These are phyloP conservation scores for Tremella mesenterica DNA, from an alignment of 768 basidiomycete genomes.

Conservation along the genomic window DNA sequence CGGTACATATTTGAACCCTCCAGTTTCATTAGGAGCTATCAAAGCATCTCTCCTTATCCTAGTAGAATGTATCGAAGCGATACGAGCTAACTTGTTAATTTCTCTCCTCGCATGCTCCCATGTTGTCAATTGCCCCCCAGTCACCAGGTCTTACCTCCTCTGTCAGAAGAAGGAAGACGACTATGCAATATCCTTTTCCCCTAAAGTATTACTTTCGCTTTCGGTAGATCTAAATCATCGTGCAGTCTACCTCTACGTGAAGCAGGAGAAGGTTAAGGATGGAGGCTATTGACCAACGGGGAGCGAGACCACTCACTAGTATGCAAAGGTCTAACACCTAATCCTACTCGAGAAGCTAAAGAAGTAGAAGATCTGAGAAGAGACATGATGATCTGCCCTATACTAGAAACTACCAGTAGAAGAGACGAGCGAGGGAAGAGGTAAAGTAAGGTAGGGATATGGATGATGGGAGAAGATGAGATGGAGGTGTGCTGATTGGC, in stretches of 20 bases:
- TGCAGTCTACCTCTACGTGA: not conserved
- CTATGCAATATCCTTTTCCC: not conserved
- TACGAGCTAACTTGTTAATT: conserved; percentile 18
- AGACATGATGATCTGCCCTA: not conserved
- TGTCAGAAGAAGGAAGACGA: not conserved
- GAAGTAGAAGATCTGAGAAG: not conserved
- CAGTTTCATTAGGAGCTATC: conserved; percentile 36
- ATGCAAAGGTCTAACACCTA: conserved; percentile 1
- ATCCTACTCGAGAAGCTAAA: not conserved
- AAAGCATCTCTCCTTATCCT: conserved; percentile 20
- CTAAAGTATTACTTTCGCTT: not conserved
- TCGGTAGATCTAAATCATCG: too few relatives aligned
- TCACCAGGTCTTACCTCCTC: not conserved
- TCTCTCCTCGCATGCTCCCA: not conserved
- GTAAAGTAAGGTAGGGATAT: not conserved
- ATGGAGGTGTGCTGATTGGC: too few relatives aligned
- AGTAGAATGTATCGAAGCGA: conserved; percentile 20
- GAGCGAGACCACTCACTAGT: too few relatives aligned
- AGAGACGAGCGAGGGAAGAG: not conserved
- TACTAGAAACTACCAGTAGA: not conserved
- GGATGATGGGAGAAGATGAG: too few relatives aligned
- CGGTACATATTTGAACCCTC: conserved; percentile 44
- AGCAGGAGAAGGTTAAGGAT: not conserved
- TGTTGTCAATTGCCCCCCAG: not conserved
- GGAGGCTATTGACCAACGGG: not conserved